These are phyloP conservation scores for Hansenula lynferdii DNA, from an alignment of 1,139 yeast species.

Conservation along the genomic window DNA sequence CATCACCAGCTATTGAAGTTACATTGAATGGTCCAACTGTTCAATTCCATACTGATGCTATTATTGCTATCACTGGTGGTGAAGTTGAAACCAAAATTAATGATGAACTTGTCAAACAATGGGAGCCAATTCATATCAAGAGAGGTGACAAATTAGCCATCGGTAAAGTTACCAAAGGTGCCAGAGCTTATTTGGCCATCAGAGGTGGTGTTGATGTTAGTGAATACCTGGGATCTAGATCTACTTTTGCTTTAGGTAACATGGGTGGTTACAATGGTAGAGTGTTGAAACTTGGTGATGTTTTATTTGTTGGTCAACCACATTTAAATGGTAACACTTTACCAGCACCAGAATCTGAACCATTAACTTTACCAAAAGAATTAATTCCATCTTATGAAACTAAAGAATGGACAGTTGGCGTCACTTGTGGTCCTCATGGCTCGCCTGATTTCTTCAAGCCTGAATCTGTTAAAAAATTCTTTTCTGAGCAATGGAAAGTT, in stretches of 20 bases:
- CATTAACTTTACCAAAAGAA: constrained; percentile 48
- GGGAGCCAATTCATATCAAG: constrained; percentile 65
- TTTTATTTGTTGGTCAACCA: constrained; percentile 79
- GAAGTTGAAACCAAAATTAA: constrained; percentile 61
- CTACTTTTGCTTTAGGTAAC: constrained; percentile 92
- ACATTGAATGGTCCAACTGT: constrained; percentile 86
- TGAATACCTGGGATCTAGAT: constrained; percentile 91
- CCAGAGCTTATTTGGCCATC: constrained; percentile 85
- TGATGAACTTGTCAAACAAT: constrained; percentile 50
- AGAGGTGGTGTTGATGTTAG: constrained; percentile 94
- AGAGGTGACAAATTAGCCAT: constrained; percentile 75
- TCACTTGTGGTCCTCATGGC: constrained; percentile 96
- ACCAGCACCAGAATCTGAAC: constrained; percentile 67
- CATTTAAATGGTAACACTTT: constrained; percentile 60
- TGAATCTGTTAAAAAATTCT: constrained; percentile 75
- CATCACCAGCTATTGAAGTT: constrained; percentile 86
- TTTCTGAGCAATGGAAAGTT: constrained; percentile 79
- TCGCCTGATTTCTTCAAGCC: constrained; percentile 87
- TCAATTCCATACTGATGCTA: constrained; percentile 73
- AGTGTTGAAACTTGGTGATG: constrained; percentile 87
- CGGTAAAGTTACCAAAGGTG: constrained; percentile 78
- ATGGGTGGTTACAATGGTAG: constrained; percentile 96
- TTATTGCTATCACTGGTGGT: constrained; percentile 87
- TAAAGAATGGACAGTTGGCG: constrained; percentile 82
- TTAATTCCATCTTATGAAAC: constrained; percentile 49